Evolutionary conservation across 192 early-diverging fungal genomes (phyloP).

Genomic region (Spizellomyces punctatus): DNA sequence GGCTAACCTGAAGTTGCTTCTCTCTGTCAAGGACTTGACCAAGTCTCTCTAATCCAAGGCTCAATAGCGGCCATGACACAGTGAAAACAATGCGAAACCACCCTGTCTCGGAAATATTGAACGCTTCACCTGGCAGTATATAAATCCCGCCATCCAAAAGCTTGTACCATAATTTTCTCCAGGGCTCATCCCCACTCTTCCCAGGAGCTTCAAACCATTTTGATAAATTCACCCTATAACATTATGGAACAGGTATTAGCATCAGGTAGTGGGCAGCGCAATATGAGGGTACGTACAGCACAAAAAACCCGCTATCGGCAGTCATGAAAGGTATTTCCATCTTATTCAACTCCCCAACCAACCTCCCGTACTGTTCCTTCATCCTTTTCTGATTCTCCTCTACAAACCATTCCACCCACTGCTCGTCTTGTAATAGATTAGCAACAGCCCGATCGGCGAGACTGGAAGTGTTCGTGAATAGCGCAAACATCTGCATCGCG

Average conservation of each 20-base stretch:
- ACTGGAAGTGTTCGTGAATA: slow-evolving; percentile 66
- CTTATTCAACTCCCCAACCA: slow-evolving; percentile 44
- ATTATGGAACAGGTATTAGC: background rate
- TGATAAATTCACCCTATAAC: background rate
- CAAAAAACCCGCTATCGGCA: slow-evolving; percentile 71
- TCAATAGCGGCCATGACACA: slow-evolving; percentile 14
- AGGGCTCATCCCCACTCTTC: background rate
- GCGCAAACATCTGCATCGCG: slow-evolving; percentile 19
- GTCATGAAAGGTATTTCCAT: slow-evolving; percentile 58
- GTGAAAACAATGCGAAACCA: slow-evolving; percentile 37
- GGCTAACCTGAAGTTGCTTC: too few species aligned
- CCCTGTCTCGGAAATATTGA: slow-evolving; percentile 44
- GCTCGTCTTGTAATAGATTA: slow-evolving; percentile 56
- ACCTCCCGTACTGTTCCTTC: slow-evolving; percentile 50
- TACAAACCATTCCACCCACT: slow-evolving; percentile 61
- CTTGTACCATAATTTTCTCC: background rate
- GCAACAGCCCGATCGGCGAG: slow-evolving; percentile 61
- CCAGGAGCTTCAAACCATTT: background rate
- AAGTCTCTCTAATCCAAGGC: slow-evolving; percentile 31
- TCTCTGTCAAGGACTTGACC: slow-evolving; percentile 6
- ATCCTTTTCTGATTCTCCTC: slow-evolving; percentile 59
- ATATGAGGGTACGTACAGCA: slow-evolving; percentile 55
- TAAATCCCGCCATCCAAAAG: slow-evolving; percentile 57
- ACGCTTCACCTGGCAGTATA: slow-evolving; percentile 68
- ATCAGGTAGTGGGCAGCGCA: background rate